Percentiles rank a stretch among this genome's conserved stretches.
phyloP scores from a whole-genome alignment of 2,329 filamentous ascomycete species.

The Setomelanomma holmii region DNA sequence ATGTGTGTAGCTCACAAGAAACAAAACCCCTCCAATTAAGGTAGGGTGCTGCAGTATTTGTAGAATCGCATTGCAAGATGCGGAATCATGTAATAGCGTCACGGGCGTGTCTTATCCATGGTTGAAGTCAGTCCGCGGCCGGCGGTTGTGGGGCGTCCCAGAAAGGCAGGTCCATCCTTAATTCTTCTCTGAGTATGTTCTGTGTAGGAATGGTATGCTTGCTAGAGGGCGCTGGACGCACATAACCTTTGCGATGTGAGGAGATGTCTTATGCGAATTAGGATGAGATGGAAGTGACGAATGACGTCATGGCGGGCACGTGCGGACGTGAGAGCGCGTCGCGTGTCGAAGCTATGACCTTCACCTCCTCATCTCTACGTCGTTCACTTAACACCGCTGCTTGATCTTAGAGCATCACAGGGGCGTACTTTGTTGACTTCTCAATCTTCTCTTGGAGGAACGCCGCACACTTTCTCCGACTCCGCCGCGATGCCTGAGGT shows the following conservation, averaged over 20 bases:
- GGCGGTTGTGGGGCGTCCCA: conserved; percentile 28
- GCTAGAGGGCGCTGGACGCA: neutral
- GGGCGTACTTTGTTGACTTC: no score
- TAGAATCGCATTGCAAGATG: conserved; percentile 19
- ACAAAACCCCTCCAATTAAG: neutral
- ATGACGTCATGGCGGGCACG: conserved; percentile 27
- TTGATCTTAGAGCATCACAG: no score
- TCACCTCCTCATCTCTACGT: neutral
- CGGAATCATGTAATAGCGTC: conserved; percentile 38
- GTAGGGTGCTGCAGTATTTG: neutral
- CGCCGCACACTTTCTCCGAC: no score
- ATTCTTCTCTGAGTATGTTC: no score
- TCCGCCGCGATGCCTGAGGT: conserved; percentile 55
- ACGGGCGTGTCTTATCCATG: conserved; percentile 28
- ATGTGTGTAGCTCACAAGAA: neutral
- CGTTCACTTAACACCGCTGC: neutral
- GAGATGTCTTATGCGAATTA: neutral
- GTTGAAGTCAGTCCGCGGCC: conserved; percentile 20
- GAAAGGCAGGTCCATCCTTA: conserved; percentile 28
- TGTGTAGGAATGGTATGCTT: no score
- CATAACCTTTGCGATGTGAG: neutral
- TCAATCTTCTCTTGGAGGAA: no score
- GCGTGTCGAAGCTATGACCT: conserved; percentile 24
- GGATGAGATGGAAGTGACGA: conserved; percentile 21
- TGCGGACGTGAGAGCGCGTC: conserved; percentile 39